Percentiles rank a stretch among this genome's conserved stretches.
These are phyloP conservation scores for Chlorella sp. DNA, from an alignment of 139 green algal species.

Conservation along the genomic window DNA sequence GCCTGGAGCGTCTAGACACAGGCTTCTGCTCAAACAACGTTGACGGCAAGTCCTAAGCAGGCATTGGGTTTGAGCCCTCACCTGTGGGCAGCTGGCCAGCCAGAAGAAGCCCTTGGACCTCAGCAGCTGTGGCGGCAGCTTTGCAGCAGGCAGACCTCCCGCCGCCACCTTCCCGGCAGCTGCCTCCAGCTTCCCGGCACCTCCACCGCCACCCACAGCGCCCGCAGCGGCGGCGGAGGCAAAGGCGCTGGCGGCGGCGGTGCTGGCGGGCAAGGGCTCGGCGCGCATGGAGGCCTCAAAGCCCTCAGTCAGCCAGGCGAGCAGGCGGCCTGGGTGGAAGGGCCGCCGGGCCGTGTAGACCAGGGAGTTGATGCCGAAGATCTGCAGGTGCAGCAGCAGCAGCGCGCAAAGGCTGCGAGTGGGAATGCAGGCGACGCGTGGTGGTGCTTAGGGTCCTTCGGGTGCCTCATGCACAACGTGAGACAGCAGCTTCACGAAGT, in stretches of 20 bases:
- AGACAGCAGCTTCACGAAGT: not conserved
- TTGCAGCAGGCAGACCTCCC: not conserved
- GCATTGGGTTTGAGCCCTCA: too few relatives aligned
- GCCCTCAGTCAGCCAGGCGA: not conserved
- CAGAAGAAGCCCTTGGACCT: not conserved
- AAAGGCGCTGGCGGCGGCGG: not conserved
- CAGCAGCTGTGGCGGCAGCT: not conserved
- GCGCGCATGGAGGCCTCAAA: not conserved
- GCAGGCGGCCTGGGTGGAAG: not conserved
- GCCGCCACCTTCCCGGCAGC: too few relatives aligned
- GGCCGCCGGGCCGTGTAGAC: not conserved
- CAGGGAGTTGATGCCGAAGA: not conserved
- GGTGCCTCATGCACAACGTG: not conserved
- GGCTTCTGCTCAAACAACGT: not conserved
- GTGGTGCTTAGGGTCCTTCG: not conserved
- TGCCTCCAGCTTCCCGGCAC: too few relatives aligned
- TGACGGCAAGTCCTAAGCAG: not conserved
- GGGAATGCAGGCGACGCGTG: not conserved
- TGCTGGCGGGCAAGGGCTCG: not conserved
- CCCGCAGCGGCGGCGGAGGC: not conserved
- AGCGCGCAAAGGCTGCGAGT: too few relatives aligned
- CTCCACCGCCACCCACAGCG: not conserved
- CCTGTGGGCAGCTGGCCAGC: not conserved
- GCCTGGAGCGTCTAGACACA: not conserved
- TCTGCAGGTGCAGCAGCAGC: too few relatives aligned